Conservation (phyloP, 176 grass and related monocot species). For the Aegilops umbellulata region DNA sequence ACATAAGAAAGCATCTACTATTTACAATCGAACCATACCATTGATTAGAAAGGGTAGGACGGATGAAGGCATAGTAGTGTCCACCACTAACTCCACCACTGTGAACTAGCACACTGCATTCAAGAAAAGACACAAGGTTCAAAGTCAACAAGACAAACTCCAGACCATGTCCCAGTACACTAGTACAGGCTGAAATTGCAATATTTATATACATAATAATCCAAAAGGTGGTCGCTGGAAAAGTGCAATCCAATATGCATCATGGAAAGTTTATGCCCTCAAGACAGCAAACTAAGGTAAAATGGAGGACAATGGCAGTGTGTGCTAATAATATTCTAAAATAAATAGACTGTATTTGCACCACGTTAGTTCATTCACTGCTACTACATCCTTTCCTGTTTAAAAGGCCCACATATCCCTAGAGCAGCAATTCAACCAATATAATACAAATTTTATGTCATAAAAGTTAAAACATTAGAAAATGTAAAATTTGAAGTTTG, state of each 20-base stretch:
- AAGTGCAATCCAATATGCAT: background rate
- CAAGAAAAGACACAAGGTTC: constrained; percentile 2
- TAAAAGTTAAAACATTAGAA: too few species aligned
- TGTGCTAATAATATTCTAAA: background rate
- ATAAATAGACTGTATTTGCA: background rate
- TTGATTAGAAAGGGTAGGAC: constrained; percentile 61
- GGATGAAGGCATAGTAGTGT: constrained; percentile 77
- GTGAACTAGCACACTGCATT: constrained; percentile 68
- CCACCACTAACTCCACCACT: constrained; percentile 73
- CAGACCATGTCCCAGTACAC: background rate
- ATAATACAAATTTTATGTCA: too few species aligned
- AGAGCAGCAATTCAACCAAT: too few species aligned
- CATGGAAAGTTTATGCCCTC: background rate
- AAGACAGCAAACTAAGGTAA: background rate
- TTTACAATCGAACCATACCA: constrained; percentile 47
- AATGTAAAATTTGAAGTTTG: too few species aligned
- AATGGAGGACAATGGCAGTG: background rate
- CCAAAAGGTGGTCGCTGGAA: background rate
- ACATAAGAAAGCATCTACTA: background rate
- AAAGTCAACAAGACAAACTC: background rate
- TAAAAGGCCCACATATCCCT: too few species aligned
- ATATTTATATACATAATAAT: constrained; percentile 4
- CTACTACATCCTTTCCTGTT: background rate
- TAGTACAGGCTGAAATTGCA: background rate
- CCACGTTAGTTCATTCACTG: background rate